Conservation (phyloP, 805 yeast genomes). For the Nakazawaea ishiwadae region DNA sequence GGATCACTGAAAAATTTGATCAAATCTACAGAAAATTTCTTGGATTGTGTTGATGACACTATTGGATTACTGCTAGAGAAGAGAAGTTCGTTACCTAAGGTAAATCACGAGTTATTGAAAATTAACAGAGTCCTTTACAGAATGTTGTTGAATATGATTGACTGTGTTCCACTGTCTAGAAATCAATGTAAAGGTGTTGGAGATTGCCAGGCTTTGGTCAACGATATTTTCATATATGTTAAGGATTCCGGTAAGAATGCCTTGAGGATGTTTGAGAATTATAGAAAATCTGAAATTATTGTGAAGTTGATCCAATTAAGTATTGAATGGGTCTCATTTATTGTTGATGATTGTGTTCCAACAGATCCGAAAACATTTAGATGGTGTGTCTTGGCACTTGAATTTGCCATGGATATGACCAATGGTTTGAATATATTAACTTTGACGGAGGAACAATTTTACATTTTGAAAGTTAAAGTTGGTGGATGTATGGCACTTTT, state of each 20-base stretch:
- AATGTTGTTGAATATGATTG: slow-evolving; percentile 61
- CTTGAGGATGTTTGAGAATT: slow-evolving; percentile 56
- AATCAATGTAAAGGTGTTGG: slow-evolving; percentile 56
- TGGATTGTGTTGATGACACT: slow-evolving; percentile 51
- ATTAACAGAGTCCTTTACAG: slow-evolving; percentile 64
- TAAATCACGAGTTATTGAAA: slow-evolving; percentile 67
- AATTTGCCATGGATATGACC: slow-evolving; percentile 93
- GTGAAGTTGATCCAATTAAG: slow-evolving; percentile 69
- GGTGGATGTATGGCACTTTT: slow-evolving; percentile 92
- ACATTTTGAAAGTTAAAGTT: slow-evolving; percentile 68
- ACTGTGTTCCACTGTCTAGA: slow-evolving; percentile 46
- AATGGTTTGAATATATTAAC: slow-evolving; percentile 84
- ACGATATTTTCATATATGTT: slow-evolving; percentile 70
- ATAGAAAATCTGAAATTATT: slow-evolving; percentile 63
- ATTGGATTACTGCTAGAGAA: slow-evolving; percentile 52
- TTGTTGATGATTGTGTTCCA: slow-evolving; percentile 92
- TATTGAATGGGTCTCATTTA: slow-evolving; percentile 87
- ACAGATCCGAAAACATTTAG: slow-evolving; percentile 87
- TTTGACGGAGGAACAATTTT: slow-evolving; percentile 71
- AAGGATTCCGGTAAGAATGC: slow-evolving; percentile 79
- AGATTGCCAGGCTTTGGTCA: slow-evolving; percentile 69
- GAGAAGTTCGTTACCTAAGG: slow-evolving; percentile 65
- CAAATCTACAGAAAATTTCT: slow-evolving; percentile 51
- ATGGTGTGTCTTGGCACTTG: slow-evolving; percentile 95
- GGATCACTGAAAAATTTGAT: slow-evolving; percentile 53